Evolutionary conservation across 495 filamentous ascomycete species (phyloP).

Genomic region (Daldinia childiae): DNA sequence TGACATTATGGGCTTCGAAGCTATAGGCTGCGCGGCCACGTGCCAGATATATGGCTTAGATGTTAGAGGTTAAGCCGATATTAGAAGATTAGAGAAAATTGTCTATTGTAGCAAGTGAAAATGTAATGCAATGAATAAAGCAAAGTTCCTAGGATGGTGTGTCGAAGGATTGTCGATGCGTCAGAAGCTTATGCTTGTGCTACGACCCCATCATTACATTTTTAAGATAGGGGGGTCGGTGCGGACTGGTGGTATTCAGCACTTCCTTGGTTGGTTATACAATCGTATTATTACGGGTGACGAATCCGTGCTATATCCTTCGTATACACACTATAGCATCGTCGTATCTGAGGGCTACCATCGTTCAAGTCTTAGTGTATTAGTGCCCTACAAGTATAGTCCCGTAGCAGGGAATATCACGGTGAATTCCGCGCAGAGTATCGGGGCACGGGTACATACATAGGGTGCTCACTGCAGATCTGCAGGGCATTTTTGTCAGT

Average conservation of each 20-base stretch:
- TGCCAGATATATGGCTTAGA: conserved; percentile 21
- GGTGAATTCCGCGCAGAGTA: conserved; percentile 21
- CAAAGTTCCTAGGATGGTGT: conserved; percentile 17
- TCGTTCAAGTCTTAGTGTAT: conserved; percentile 6
- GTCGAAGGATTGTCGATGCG: conserved; percentile 31
- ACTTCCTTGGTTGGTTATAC: conserved; percentile 10
- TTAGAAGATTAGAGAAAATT: conserved; percentile 7
- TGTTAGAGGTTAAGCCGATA: neutral
- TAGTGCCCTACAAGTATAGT: neutral
- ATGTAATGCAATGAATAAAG: neutral
- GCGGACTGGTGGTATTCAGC: neutral
- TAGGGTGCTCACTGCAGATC: conserved; percentile 49
- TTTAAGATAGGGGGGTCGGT: conserved; percentile 20
- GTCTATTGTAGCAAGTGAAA: neutral
- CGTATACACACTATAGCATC: neutral
- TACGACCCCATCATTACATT: conserved; percentile 17
- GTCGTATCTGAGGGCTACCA: conserved; percentile 10
- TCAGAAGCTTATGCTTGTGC: conserved; percentile 32
- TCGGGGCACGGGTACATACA: conserved; percentile 16
- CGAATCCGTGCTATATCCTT: conserved; percentile 10
- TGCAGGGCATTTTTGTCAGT: conserved; percentile 29
- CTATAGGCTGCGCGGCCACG: conserved; percentile 17
- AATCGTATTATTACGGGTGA: conserved; percentile 9
- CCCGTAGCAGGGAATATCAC: neutral
- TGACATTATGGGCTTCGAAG: conserved; percentile 10